These are phyloP conservation scores for Penicillium capsulatum DNA, from an alignment of 2,329 filamentous ascomycete species.

Conservation along the genomic window DNA sequence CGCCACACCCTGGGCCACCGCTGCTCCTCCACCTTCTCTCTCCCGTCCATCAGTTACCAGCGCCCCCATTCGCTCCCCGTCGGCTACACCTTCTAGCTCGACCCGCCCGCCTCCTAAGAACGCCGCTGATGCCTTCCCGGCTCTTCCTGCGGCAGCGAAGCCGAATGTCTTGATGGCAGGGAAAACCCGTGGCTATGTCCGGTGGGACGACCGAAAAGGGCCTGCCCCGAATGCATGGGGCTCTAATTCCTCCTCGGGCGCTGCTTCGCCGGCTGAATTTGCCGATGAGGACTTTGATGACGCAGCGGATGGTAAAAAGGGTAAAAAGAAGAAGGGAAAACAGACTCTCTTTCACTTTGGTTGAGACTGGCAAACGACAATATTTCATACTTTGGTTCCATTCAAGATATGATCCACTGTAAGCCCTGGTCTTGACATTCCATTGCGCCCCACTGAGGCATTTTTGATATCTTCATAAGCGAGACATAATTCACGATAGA, in stretches of 20 bases:
- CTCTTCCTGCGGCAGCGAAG: conserved; percentile 73
- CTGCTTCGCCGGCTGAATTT: conserved; percentile 20
- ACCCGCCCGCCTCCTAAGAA: conserved; percentile 22
- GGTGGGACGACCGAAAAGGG: conserved; percentile 42
- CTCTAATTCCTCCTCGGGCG: conserved; percentile 22
- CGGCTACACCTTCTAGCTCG: conserved; percentile 21
- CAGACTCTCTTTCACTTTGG: conserved; percentile 41
- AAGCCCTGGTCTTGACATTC: no score
- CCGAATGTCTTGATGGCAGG: conserved; percentile 53
- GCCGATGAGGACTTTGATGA: conserved; percentile 17
- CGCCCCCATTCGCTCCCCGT: conserved; percentile 27
- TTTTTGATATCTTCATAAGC: no score
- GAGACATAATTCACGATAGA: no score
- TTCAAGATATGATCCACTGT: no score
- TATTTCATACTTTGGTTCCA: no score
- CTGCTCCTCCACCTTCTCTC: conserved; percentile 20
- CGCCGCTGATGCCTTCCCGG: conserved; percentile 67
- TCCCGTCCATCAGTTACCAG: conserved; percentile 22
- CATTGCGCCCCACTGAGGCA: no score
- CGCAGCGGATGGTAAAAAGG: conserved; percentile 32
- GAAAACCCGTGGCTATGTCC: conserved; percentile 44
- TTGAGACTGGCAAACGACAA: no score
- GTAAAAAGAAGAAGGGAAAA: conserved; percentile 41
- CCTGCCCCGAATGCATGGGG: conserved; percentile 39
- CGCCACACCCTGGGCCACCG: conserved; percentile 24